phyloP scores from a whole-genome alignment of 306 rosid species.

The Vicia villosa region DNA sequence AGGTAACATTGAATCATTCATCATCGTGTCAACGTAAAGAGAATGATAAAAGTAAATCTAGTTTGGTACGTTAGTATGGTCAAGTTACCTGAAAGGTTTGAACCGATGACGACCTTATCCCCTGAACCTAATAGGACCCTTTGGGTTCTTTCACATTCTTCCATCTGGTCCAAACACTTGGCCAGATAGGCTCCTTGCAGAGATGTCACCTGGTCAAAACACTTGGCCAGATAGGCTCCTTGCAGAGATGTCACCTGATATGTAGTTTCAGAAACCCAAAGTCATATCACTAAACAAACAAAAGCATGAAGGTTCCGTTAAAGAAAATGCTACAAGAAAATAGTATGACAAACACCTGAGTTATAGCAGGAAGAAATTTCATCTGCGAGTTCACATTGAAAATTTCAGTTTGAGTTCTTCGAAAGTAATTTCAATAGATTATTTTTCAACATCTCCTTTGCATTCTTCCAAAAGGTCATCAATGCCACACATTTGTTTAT shows the following conservation, averaged over 20 bases:
- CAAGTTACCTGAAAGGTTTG: constrained; percentile 76
- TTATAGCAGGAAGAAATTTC: constrained; percentile 95
- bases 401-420: constrained; percentile 74
- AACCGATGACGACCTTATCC: constrained; percentile 94
- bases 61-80: constrained; percentile 16
- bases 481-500: constrained; percentile 60
- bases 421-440: constrained; percentile 65
- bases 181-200: constrained; percentile 94
- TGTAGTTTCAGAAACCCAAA: constrained; percentile 31
- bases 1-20: constrained; percentile 20
- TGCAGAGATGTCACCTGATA: too few species aligned
- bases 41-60: constrained; percentile 6
- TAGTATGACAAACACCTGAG: constrained; percentile 61
- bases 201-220: too few species aligned
- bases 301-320: constrained; percentile 1
- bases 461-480: constrained; percentile 72
- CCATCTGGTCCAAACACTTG: constrained; percentile 82
- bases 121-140: constrained; percentile 94
- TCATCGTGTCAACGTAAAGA: constrained; percentile 17
- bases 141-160: constrained; percentile 76
- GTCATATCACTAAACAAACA: constrained; percentile 13
- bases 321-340: not conserved
- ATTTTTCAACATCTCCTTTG: constrained; percentile 60
- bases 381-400: constrained; percentile 90
- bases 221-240: too few species aligned